Evolutionary conservation across 139 green algal genomes (phyloP).

Genomic region (Closterium sp.): DNA sequence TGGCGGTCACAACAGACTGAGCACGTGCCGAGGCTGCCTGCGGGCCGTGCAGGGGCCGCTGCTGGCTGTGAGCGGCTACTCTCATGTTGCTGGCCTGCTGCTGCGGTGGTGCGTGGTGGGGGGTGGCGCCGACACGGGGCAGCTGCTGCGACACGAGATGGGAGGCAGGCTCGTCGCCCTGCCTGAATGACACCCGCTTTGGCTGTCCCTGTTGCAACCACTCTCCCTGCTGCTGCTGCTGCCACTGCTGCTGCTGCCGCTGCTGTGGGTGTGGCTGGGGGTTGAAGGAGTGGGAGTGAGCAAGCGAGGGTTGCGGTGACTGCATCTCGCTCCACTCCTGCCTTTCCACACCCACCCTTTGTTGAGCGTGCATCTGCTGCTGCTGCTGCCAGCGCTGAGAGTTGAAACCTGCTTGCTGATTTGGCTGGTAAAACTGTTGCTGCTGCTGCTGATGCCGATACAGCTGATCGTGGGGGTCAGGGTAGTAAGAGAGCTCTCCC

Average conservation of each 20-base stretch:
- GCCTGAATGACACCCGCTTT: not conserved
- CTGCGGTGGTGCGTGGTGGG: not conserved
- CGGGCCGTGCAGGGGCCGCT: not conserved
- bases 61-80: not conserved
- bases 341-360: too few relatives aligned
- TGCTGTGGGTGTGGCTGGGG: not conserved
- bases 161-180: not conserved
- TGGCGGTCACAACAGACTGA: not conserved
- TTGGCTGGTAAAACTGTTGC: not conserved
- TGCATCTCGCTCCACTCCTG: not conserved
- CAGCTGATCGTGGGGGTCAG: too few relatives aligned
- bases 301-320: not conserved
- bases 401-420: not conserved
- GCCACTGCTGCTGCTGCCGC: too few relatives aligned
- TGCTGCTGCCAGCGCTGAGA: not conserved
- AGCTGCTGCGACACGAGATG: not conserved
- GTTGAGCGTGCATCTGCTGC: not conserved
- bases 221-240: not conserved
- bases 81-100: not conserved
- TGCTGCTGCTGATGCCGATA: not conserved
- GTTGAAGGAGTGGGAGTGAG: not conserved
- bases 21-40: not conserved
- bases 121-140: not conserved
- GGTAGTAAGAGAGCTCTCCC: too few relatives aligned
- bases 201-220: not conserved